These are phyloP conservation scores for Astrothelium macrocarpum DNA, from an alignment of 495 filamentous ascomycete species.

Conservation along the genomic window DNA sequence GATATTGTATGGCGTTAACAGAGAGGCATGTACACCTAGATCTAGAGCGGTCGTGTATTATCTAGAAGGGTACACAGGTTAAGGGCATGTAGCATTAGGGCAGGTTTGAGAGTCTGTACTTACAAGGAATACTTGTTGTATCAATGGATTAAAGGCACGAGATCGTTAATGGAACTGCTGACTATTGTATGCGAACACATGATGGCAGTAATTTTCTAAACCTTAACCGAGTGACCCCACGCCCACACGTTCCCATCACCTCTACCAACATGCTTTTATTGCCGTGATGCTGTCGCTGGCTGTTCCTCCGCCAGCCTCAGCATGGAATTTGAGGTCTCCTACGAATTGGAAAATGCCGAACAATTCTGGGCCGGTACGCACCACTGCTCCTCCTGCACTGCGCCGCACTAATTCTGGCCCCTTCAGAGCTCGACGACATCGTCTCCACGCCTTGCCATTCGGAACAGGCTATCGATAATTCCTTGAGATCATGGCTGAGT, in stretches of 20 bases:
- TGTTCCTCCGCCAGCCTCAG: slow-evolving; percentile 18
- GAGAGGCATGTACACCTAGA: not conserved
- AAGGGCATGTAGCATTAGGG: not conserved
- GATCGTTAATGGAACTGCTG: too few species aligned
- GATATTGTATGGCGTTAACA: not conserved
- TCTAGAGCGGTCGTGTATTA: not conserved
- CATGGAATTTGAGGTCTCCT: slow-evolving; percentile 58
- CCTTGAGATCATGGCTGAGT: slow-evolving; percentile 70
- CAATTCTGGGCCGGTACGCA: slow-evolving; percentile 86
- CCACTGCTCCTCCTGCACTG: slow-evolving; percentile 11
- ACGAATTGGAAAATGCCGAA: slow-evolving; percentile 68
- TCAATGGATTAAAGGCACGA: not conserved
- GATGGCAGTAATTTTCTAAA: too few species aligned
- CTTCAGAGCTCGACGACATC: slow-evolving; percentile 69
- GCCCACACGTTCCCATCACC: not conserved
- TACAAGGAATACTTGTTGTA: not conserved
- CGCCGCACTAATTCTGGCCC: slow-evolving; percentile 14
- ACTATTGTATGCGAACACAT: not conserved
- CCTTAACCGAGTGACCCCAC: not conserved
- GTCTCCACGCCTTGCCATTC: slow-evolving; percentile 61
- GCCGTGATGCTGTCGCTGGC: slow-evolving; percentile 13
- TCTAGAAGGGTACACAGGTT: not conserved
- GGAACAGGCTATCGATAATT: slow-evolving; percentile 76
- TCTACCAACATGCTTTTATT: not conserved
- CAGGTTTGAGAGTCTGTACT: not conserved